Conservation (phyloP, 176 grass and related monocot species). For the Neostapfia colusana region DNA sequence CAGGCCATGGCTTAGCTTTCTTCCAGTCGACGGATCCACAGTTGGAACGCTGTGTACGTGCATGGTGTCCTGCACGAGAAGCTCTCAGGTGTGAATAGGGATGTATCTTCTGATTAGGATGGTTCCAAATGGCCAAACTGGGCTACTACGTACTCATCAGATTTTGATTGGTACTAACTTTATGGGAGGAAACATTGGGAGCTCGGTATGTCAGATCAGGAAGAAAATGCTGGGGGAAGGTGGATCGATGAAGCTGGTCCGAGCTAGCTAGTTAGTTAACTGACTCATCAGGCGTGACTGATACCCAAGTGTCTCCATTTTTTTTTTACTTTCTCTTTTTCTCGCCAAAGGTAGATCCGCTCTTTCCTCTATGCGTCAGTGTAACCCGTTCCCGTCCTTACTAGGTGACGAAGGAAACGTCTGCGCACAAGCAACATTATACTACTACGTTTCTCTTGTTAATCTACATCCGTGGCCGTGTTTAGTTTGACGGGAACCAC, state of each 20-base stretch:
- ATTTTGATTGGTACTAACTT: not conserved
- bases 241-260: not conserved
- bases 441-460: not conserved
- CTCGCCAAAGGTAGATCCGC: too few relatives aligned
- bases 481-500: not conserved
- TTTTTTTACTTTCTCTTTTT: too few relatives aligned
- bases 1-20: constrained; percentile 23
- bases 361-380: too few relatives aligned
- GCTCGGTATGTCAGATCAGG: not conserved
- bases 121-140: not conserved
- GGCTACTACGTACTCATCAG: not conserved
- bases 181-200: not conserved
- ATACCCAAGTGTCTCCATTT: not conserved
- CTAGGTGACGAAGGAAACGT: not conserved
- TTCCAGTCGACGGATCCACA: not conserved
- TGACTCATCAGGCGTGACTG: not conserved
- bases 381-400: too few relatives aligned
- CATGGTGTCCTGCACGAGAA: constrained; percentile 1
- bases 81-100: not conserved
- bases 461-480: not conserved
- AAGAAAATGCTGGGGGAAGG: not conserved
- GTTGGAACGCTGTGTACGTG: not conserved
- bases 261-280: not conserved
- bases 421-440: not conserved
- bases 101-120: too few relatives aligned